These are phyloP conservation scores for Pichia sp. DNA, from an alignment of 1,139 yeast genomes.

Conservation along the genomic window DNA sequence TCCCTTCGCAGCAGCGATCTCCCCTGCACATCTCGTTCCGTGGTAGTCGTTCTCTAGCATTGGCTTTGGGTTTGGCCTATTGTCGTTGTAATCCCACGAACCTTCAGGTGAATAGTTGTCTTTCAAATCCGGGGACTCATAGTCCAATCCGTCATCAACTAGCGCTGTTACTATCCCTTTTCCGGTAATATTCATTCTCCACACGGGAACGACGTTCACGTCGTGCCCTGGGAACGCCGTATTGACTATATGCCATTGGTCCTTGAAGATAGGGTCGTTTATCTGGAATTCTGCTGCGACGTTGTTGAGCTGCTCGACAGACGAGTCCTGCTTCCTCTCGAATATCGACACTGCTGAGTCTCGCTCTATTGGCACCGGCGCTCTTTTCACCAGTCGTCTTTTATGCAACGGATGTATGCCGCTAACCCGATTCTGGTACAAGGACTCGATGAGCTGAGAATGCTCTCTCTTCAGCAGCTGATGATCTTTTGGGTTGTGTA, in stretches of 20 bases:
- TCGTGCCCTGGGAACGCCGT: conserved; percentile 72
- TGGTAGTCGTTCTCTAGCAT: conserved; percentile 80
- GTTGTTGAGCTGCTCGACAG: conserved; percentile 39
- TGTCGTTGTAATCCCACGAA: conserved; percentile 85
- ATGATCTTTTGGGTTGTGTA: conserved; percentile 23
- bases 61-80: conserved; percentile 73
- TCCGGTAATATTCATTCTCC: conserved; percentile 83
- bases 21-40: conserved; percentile 98
- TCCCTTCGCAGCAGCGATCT: conserved; percentile 79
- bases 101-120: conserved; percentile 74
- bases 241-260: conserved; percentile 91
- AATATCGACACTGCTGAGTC: not conserved
- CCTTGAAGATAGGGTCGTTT: conserved; percentile 70
- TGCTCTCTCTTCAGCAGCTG: conserved; percentile 27
- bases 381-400: conserved; percentile 43
- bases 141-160: conserved; percentile 93
- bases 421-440: conserved; percentile 30
- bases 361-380: conserved; percentile 34
- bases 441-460: conserved; percentile 25
- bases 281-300: conserved; percentile 57
- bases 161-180: conserved; percentile 77
- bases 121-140: conserved; percentile 65
- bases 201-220: conserved; percentile 79
- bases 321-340: conserved; percentile 28
- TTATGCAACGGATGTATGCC: conserved; percentile 52